A percentile compares a stretch with the other conserved stretches of the same genome.
These are phyloP conservation scores for Monosporozyma unispora DNA, from an alignment of 805 yeast species.

Conservation along the genomic window DNA sequence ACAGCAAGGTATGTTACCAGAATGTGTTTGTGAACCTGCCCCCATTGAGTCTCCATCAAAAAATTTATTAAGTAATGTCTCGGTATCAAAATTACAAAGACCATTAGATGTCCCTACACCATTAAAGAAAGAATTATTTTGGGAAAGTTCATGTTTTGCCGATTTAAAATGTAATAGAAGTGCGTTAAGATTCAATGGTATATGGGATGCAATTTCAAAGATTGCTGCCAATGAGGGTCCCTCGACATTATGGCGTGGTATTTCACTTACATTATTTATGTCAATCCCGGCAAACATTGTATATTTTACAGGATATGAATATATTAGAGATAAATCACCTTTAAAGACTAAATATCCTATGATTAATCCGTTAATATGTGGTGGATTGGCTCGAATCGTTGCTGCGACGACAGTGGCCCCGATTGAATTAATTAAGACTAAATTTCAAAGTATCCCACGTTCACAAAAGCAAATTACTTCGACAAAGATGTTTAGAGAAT, in stretches of 20 bases:
- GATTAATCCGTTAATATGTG: constrained; percentile 74
- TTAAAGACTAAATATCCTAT: constrained; percentile 30
- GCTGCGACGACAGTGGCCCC: constrained; percentile 87
- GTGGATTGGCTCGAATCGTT: constrained; percentile 69
- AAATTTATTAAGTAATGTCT: constrained; percentile 1
- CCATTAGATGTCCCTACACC: not conserved
- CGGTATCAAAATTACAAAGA: not conserved
- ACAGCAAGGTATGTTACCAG: constrained; percentile 57
- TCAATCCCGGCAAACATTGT: constrained; percentile 89
- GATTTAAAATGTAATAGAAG: constrained; percentile 26
- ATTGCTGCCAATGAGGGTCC: constrained; percentile 70
- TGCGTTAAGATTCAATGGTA: constrained; percentile 43
- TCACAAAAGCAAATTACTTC: constrained; percentile 23
- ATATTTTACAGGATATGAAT: constrained; percentile 89
- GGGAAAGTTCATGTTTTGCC: constrained; percentile 29
- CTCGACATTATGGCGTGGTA: constrained; percentile 78
- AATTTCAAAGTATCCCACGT: constrained; percentile 81
- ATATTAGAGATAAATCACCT: constrained; percentile 68
- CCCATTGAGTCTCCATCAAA: not conserved
- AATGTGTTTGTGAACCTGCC: constrained; percentile 29
- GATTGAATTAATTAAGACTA: constrained; percentile 73
- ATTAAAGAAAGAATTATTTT: constrained; percentile 13
- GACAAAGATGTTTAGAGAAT: constrained; percentile 32
- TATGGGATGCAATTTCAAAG: constrained; percentile 60
- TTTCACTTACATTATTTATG: constrained; percentile 74